A percentile compares a stretch with the other conserved stretches of the same genome.
These are phyloP conservation scores for Brasilioporus rufonigricans DNA, from an alignment of 768 basidiomycete species.

Conservation along the genomic window DNA sequence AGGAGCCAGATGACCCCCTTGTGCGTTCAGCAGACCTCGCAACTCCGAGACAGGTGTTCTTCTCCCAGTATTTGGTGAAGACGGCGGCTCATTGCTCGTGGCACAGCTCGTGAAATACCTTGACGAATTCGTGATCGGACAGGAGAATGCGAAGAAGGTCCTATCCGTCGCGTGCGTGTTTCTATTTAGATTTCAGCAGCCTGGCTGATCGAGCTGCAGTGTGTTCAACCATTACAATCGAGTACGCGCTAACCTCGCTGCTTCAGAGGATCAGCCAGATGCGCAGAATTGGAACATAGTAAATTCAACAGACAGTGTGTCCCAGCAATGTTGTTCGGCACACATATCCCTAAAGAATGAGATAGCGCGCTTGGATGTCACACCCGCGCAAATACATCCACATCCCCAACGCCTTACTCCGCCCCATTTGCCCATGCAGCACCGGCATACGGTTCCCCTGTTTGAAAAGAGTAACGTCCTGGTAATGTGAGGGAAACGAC, in stretches of 20 bases:
- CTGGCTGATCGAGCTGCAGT: constrained; percentile 37
- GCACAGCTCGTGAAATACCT: constrained; percentile 78
- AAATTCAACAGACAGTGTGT: constrained; percentile 30
- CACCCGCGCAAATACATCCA: constrained; percentile 62
- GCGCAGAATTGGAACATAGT: constrained; percentile 28
- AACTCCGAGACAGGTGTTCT: constrained; percentile 53
- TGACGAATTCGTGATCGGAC: constrained; percentile 87
- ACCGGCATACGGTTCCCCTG: constrained; percentile 47
- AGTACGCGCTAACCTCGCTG: constrained; percentile 65
- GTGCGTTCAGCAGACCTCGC: constrained; percentile 48
- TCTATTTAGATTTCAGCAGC: neutral
- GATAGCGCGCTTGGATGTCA: constrained; percentile 41
- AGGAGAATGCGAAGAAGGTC: constrained; percentile 90
- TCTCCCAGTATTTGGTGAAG: neutral
- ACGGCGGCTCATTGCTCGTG: constrained; percentile 8
- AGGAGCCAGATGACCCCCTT: constrained; percentile 34
- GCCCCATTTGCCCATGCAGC: constrained; percentile 35
- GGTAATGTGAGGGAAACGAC: constrained; percentile 64
- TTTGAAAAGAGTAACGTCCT: constrained; percentile 98
- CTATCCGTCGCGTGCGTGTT: constrained; percentile 85
- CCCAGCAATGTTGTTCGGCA: neutral
- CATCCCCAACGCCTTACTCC: constrained; percentile 42
- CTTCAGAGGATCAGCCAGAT: constrained; percentile 39
- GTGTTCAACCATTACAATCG: constrained; percentile 96
- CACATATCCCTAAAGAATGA: neutral